Base-by-base conservation (phyloP, 768 basidiomycete genomes). In the Suillus tomentosus region DNA sequence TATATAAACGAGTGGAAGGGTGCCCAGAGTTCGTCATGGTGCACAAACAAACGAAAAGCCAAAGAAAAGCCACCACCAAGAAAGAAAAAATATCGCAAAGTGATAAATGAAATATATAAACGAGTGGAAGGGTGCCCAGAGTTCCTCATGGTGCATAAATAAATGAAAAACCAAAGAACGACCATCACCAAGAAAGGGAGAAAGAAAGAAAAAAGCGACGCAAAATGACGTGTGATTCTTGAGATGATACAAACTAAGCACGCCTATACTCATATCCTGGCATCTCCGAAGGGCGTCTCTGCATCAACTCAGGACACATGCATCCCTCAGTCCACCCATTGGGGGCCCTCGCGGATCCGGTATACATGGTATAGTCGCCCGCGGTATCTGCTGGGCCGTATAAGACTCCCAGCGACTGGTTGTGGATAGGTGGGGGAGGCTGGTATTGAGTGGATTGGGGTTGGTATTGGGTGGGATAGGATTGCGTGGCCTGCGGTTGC, bases 251-350 rank as follows among this genome's bases (percentile, higher is more conserved):
- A 27, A 31, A 5, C 48, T 24, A 48, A 48, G 0, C 14, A 7
- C 1, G 9, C 3, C 5, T 1, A 17, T 42, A 58, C 19, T 24
- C 27, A 19, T 19, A 27, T 11, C 17, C 57, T 17, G 40, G 14
- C 10, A 58, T 19, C 24, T 42, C 57, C 8, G 57, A 58, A 42
- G 40, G 39, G 11, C 57, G 27, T 5, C 57, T 27, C 24, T 58
- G 17, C 57, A 58, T 42, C 10, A 42, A 19, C 42, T 58, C 57
- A 17, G 57, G 40, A 24, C 24, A 58, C 17, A 58, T 27, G 15
- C 57, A 58, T 8, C 57, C 57, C 39, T 58, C 57, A 19, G 24
- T 27, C 57, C 57, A 58, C 10, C 57, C 40, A 57, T 15, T 9
- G 4, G 15, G 5, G 5, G 47, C 13, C 22, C 0, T 14, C 1